Evolutionary conservation across 1,139 yeast genomes (phyloP).

Genomic region (Maudiozyma humilis): DNA sequence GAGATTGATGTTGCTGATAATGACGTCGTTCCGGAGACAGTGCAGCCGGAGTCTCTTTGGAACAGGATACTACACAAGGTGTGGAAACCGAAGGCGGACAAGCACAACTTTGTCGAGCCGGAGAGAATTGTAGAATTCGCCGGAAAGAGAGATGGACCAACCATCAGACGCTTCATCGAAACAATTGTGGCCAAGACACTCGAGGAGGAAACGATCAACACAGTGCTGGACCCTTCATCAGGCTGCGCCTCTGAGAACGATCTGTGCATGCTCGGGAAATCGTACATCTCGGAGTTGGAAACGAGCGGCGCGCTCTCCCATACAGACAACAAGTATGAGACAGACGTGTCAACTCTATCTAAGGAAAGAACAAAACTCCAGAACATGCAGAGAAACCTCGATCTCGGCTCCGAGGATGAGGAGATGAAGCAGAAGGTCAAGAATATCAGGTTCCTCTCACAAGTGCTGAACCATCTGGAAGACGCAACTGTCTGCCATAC

Average conservation of each 20-base stretch:
- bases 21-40: not conserved
- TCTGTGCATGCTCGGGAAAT: slow-evolving; percentile 14
- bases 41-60: slow-evolving; percentile 4
- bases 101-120: slow-evolving; percentile 17
- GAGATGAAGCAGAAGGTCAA: not conserved
- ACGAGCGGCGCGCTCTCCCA: not conserved
- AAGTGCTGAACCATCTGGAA: slow-evolving; percentile 1
- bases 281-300: slow-evolving; percentile 4
- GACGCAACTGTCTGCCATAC: not conserved
- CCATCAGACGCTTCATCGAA: slow-evolving; percentile 19
- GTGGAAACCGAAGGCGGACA: slow-evolving; percentile 5
- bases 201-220: slow-evolving; percentile 4
- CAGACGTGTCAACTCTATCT: not conserved
- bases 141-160: slow-evolving; percentile 22
- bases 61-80: slow-evolving; percentile 8
- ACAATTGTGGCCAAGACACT: slow-evolving; percentile 11
- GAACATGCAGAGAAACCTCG: slow-evolving; percentile 3
- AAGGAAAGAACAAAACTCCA: slow-evolving; percentile 5
- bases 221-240: slow-evolving; percentile 8
- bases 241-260: slow-evolving; percentile 10
- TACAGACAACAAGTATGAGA: not conserved
- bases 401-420: not conserved
- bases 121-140: slow-evolving; percentile 20
- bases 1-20: too few relatives aligned
- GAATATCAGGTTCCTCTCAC: slow-evolving; percentile 1